Evolutionary conservation across 23 red algal species (phyloP).

Genomic region (Pyropia yezoensis): DNA sequence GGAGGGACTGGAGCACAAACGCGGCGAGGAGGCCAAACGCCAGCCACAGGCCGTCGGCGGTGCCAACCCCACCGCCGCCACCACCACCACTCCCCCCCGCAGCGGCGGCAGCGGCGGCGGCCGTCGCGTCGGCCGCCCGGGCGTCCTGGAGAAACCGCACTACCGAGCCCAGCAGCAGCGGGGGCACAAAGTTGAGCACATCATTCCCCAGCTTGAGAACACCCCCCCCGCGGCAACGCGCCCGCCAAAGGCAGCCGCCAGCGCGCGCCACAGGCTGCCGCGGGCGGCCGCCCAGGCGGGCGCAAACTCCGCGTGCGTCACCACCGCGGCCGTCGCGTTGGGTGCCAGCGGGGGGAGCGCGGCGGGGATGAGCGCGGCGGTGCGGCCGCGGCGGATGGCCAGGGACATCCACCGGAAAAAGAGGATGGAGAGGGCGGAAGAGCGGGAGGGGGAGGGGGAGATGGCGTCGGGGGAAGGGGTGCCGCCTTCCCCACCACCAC

Average conservation of each 20-base stretch:
- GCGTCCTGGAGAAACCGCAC: constrained; percentile 42
- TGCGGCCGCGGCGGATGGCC: constrained; percentile 25
- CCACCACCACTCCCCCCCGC: no score
- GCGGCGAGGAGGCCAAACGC: constrained; percentile 29
- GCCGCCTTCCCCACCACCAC: no score
- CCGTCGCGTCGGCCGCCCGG: not conserved
- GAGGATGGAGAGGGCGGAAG: constrained; percentile 23
- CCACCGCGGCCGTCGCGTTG: constrained; percentile 3
- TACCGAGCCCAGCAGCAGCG: constrained; percentile 47
- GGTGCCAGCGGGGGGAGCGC: constrained; percentile 25
- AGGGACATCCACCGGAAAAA: constrained; percentile 36
- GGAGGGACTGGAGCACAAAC: constrained; percentile 29
- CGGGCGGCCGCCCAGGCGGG: constrained; percentile 3
- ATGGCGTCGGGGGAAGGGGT: not conserved
- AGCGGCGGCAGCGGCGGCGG: no score
- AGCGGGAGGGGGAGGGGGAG: constrained; percentile 14
- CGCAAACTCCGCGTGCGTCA: constrained; percentile 12
- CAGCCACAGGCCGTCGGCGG: constrained; percentile 13
- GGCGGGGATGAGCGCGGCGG: constrained; percentile 15
- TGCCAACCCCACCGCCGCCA: not conserved
- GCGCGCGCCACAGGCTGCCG: constrained; percentile 18
- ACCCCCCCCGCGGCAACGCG: constrained; percentile 28
- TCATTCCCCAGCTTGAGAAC: constrained; percentile 63
- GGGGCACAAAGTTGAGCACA: constrained; percentile 39
- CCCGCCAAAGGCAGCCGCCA: constrained; percentile 37